Evolutionary conservation across 192 early-diverging fungal genomes (phyloP).

Genomic region (Backusella psychrophila): DNA sequence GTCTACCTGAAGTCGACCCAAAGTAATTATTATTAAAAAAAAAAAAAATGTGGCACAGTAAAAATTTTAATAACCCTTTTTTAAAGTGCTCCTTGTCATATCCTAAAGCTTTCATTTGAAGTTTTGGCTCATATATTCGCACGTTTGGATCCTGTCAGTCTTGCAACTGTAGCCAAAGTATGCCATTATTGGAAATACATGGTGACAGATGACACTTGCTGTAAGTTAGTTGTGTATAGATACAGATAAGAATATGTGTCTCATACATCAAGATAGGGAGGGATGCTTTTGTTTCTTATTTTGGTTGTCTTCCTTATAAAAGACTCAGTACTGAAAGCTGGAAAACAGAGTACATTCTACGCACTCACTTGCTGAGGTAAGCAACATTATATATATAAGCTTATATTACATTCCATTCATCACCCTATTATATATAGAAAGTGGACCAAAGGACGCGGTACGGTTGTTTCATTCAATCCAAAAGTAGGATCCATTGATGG

Average conservation of each 20-base stretch:
- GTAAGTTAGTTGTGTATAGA: conserved; percentile 37
- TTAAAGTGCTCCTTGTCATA: conserved; percentile 15
- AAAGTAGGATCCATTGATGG: conserved; percentile 52
- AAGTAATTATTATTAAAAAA: background rate
- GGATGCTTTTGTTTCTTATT: conserved; percentile 40
- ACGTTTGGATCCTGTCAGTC: conserved; percentile 27
- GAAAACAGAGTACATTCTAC: conserved; percentile 41
- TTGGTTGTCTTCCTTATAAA: conserved; percentile 39
- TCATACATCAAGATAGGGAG: too few relatives aligned
- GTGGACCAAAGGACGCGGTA: conserved; percentile 51
- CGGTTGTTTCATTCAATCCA: conserved; percentile 50
- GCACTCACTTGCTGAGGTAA: conserved; percentile 38
- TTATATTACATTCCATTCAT: background rate
- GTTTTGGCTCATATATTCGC: conserved; percentile 38
- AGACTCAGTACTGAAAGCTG: conserved; percentile 30
- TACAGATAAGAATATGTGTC: too few relatives aligned
- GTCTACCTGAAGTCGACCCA: conserved; percentile 6
- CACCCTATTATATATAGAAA: conserved; percentile 16
- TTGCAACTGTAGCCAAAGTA: conserved; percentile 23
- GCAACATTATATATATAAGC: too few relatives aligned
- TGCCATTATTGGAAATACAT: conserved; percentile 36
- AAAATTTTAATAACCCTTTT: background rate
- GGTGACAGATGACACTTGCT: conserved; percentile 35
- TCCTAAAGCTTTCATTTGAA: conserved; percentile 30
- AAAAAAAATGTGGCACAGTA: conserved; percentile 3